These are phyloP conservation scores for Dillenia suffruticosa DNA, from an alignment of 164 flowering plant species.

Conservation along the genomic window DNA sequence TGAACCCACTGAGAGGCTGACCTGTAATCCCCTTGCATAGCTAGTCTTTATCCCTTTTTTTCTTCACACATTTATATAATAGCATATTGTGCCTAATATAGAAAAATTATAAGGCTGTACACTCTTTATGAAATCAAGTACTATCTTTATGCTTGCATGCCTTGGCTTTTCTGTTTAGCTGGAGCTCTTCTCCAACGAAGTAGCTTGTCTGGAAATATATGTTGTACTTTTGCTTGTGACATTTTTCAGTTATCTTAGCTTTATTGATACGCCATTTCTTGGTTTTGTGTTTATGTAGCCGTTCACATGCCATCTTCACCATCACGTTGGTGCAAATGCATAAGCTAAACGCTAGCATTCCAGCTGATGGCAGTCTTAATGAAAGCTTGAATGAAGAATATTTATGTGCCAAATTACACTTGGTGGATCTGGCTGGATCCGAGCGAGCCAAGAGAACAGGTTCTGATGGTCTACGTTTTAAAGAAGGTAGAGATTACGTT, in stretches of 20 bases:
- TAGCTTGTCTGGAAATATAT: no score
- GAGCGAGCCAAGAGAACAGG: conserved; percentile 99
- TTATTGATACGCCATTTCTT: conserved; percentile 9
- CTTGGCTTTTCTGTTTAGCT: no score
- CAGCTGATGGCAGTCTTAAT: conserved; percentile 36
- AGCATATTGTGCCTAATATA: no score
- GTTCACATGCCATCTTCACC: conserved; percentile 99
- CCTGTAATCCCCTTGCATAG: no score
- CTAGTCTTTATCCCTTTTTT: no score
- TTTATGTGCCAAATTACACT: conserved; percentile 90
- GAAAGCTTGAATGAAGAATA: conserved; percentile 75
- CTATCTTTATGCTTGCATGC: no score
- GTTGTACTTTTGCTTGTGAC: no score
- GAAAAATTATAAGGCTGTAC: no score
- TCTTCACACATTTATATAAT: no score
- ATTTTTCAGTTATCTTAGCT: background rate
- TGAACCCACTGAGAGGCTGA: no score
- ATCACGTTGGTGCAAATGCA: conserved; percentile 95
- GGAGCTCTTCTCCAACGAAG: no score
- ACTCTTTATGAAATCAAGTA: no score
- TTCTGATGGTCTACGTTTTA: conserved; percentile 97
- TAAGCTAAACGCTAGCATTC: conserved; percentile 32
- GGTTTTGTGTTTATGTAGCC: conserved; percentile 40
- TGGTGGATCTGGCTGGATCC: conserved; percentile 99
- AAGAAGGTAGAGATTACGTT: conserved; percentile 59